Evolutionary conservation across 495 filamentous ascomycete genomes (phyloP).

Genomic region (Aspergillus sclerotiicarbonarius): DNA sequence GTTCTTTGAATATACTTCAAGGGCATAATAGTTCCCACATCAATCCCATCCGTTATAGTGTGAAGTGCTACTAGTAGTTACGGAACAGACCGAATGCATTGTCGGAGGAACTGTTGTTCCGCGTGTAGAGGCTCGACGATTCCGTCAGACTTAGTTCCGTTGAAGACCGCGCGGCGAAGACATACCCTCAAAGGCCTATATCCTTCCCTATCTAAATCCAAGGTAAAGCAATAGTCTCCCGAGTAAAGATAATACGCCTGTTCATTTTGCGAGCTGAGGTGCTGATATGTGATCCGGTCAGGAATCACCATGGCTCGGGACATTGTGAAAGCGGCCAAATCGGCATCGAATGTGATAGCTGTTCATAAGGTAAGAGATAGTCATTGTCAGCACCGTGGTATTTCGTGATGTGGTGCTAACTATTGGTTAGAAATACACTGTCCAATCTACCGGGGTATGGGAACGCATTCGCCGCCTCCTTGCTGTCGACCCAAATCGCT

Average conservation of each 20-base stretch:
- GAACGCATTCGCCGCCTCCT: conserved; percentile 74
- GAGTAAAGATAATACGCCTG: too few species aligned
- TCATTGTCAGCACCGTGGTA: not conserved
- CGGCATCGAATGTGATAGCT: conserved; percentile 39
- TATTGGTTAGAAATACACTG: conserved; percentile 87
- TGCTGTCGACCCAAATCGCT: conserved; percentile 84
- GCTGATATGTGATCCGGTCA: conserved; percentile 15
- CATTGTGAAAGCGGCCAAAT: conserved; percentile 42
- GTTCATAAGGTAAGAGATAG: conserved; percentile 35
- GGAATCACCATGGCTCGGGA: conserved; percentile 41
- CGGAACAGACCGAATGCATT: too few species aligned
- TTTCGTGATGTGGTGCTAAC: not conserved
- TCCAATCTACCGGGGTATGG: conserved; percentile 89
- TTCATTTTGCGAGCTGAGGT: not conserved
- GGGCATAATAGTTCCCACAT: too few species aligned
- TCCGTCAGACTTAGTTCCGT: too few species aligned
- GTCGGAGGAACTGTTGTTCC: conserved; percentile 12
- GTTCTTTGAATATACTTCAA: too few species aligned
- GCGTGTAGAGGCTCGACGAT: not conserved
- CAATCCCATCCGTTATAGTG: too few species aligned
- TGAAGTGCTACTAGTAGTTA: not conserved
- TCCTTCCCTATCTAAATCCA: too few species aligned
- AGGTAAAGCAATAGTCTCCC: too few species aligned
- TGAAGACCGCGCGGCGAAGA: too few species aligned
- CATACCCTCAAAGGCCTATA: too few species aligned